A percentile compares a stretch with the other conserved stretches of the same genome.
Conservation (phyloP, 164 flowering plant genomes). For the Stephania yunnanensis region DNA sequence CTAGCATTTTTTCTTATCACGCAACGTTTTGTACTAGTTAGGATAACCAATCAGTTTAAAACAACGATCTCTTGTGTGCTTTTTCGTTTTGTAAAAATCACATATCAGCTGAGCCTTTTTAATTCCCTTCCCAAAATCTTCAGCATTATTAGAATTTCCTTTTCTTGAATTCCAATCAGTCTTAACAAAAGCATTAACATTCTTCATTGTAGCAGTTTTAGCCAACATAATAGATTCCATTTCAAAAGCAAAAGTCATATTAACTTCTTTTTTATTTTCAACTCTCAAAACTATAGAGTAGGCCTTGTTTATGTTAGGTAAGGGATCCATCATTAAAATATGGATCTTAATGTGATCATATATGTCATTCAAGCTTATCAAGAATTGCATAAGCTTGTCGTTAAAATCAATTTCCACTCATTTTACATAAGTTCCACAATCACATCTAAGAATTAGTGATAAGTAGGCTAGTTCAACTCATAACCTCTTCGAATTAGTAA, state of each 20-base stretch:
- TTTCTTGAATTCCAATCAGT: not conserved
- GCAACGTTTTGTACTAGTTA: too few species aligned
- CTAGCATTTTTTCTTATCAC: not conserved
- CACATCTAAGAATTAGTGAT: not conserved
- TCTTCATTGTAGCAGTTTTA: not conserved
- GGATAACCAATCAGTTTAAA: too few species aligned
- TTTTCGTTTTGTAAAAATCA: too few species aligned
- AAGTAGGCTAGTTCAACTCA: too few species aligned
- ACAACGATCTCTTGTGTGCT: too few species aligned
- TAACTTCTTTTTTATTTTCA: not conserved
- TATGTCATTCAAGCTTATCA: not conserved
- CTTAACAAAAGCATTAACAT: not conserved
- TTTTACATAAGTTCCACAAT: not conserved
- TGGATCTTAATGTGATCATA: not conserved
- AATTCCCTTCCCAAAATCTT: not conserved
- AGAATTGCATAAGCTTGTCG: not conserved
- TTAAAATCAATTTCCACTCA: not conserved
- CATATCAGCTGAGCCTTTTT: not conserved
- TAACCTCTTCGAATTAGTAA: not conserved
- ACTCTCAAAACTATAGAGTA: not conserved
- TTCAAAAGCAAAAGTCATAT: not conserved
- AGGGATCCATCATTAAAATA: not conserved
- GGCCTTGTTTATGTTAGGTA: not conserved
- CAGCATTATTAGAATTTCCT: not conserved
- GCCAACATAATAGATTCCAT: not conserved